Percentiles rank a stretch among this genome's conserved stretches.
Evolutionary conservation across 352 stramenopile species (phyloP).

Genomic region (Pythium insidiosum): DNA sequence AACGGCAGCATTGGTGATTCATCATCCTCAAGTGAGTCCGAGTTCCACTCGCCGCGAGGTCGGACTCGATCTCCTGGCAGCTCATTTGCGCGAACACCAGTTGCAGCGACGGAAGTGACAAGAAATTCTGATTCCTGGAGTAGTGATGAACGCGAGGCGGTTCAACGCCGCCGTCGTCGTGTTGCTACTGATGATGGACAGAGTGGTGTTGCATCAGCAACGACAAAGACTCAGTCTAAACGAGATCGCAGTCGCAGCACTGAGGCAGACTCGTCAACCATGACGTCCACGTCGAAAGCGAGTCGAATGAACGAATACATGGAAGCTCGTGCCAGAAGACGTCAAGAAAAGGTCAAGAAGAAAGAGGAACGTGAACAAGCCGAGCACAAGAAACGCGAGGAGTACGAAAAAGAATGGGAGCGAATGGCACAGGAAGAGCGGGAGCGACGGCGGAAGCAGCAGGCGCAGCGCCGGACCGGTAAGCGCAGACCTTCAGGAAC

Average conservation of each 20-base stretch:
- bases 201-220: too few species aligned
- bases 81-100: too few species aligned
- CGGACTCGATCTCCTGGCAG: too few species aligned
- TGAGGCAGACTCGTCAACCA: slow-evolving; percentile 11
- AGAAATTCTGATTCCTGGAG: too few species aligned
- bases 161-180: too few species aligned
- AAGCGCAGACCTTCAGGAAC: slow-evolving; percentile 67
- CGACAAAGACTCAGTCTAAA: too few species aligned
- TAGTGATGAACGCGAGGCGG: too few species aligned
- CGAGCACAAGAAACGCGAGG: slow-evolving; percentile 71
- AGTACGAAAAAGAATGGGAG: slow-evolving; percentile 86
- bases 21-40: too few species aligned
- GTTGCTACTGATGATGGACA: too few species aligned
- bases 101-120: too few species aligned
- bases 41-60: too few species aligned
- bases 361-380: slow-evolving; percentile 64
- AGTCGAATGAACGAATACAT: slow-evolving; percentile 88
- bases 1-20: too few species aligned
- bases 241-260: slow-evolving; percentile 15
- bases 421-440: slow-evolving; percentile 83
- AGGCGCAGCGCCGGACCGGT: slow-evolving; percentile 54
- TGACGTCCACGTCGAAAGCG: slow-evolving; percentile 22
- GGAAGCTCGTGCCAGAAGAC: slow-evolving; percentile 70
- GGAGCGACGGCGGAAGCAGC: slow-evolving; percentile 75
- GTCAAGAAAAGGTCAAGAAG: slow-evolving; percentile 68